A percentile compares a stretch with the other conserved stretches of the same genome.
These are phyloP conservation scores for Schizonepeta tenuifolia DNA, from an alignment of 257 asterid genomes.

Conservation along the genomic window DNA sequence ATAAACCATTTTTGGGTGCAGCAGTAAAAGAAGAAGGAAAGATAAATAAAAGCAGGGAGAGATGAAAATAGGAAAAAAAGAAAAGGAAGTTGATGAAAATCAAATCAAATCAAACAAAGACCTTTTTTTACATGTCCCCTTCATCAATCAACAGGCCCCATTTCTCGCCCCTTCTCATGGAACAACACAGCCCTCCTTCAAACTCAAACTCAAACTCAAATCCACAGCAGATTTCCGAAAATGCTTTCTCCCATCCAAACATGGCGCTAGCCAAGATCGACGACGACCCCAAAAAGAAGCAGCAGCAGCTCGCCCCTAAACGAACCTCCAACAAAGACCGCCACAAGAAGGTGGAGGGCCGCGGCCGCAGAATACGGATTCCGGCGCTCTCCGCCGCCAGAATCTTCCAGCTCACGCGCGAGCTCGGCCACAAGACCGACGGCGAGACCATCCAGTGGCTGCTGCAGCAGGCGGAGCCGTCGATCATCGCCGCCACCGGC, in stretches of 20 bases:
- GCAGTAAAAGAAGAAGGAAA: conserved; percentile 7
- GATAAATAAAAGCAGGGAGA: neutral
- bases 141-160: conserved; percentile 57
- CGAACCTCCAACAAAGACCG: conserved; percentile 66
- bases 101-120: neutral
- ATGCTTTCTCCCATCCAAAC: conserved; percentile 42
- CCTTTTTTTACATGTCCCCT: conserved; percentile 43
- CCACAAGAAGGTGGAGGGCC: conserved; percentile 75
- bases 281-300: conserved; percentile 31
- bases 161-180: conserved; percentile 42
- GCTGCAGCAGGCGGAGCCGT: conserved; percentile 71
- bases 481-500: conserved; percentile 73
- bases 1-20: neutral
- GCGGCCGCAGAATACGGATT: conserved; percentile 71
- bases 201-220: conserved; percentile 16
- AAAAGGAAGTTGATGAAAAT: conserved; percentile 23
- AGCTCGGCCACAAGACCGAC: conserved; percentile 71
- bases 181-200: conserved; percentile 25
- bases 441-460: conserved; percentile 83
- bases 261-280: conserved; percentile 50
- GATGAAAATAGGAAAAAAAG: neutral
- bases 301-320: conserved; percentile 45
- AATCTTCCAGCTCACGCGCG: conserved; percentile 67
- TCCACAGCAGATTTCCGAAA: conserved; percentile 31
- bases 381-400: conserved; percentile 77